These are phyloP conservation scores for Cutaneotrichosporon cavernicola DNA, from an alignment of 1,284 basidiomycete species.

Conservation along the genomic window DNA sequence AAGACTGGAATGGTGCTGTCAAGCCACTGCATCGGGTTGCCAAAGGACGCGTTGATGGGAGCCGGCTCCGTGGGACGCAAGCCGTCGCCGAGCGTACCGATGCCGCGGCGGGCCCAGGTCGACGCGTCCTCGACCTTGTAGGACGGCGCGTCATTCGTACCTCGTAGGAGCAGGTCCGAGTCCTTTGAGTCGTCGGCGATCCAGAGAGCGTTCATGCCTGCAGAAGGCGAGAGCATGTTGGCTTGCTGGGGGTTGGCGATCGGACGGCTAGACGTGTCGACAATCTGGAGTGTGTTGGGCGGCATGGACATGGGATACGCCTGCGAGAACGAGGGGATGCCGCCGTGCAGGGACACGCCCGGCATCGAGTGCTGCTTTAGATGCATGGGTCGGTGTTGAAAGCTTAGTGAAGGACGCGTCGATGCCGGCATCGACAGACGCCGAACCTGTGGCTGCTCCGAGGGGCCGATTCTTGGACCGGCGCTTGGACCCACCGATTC, in stretches of 20 bases:
- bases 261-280: not conserved
- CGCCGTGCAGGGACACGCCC: not conserved
- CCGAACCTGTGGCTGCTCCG: not conserved
- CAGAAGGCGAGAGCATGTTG: slow-evolving; percentile 9
- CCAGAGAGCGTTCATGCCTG: slow-evolving; percentile 3
- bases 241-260: not conserved
- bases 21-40: not conserved
- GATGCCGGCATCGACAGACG: not conserved
- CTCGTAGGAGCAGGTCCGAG: slow-evolving; percentile 25
- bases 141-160: slow-evolving; percentile 19
- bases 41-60: slow-evolving; percentile 6
- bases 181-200: slow-evolving; percentile 5
- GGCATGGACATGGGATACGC: not conserved
- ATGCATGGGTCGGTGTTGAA: not conserved
- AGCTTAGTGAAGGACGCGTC: not conserved
- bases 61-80: slow-evolving; percentile 4
- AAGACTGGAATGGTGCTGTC: not conserved
- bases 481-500: not conserved
- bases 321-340: not conserved
- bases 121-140: slow-evolving; percentile 22
- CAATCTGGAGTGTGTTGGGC: not conserved
- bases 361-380: slow-evolving; percentile 4
- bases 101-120: slow-evolving; percentile 29
- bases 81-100: slow-evolving; percentile 22
- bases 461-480: not conserved